These are phyloP conservation scores for Ploettnerulaceae sp. DNA, from an alignment of 2,329 filamentous ascomycete genomes.

Conservation along the genomic window DNA sequence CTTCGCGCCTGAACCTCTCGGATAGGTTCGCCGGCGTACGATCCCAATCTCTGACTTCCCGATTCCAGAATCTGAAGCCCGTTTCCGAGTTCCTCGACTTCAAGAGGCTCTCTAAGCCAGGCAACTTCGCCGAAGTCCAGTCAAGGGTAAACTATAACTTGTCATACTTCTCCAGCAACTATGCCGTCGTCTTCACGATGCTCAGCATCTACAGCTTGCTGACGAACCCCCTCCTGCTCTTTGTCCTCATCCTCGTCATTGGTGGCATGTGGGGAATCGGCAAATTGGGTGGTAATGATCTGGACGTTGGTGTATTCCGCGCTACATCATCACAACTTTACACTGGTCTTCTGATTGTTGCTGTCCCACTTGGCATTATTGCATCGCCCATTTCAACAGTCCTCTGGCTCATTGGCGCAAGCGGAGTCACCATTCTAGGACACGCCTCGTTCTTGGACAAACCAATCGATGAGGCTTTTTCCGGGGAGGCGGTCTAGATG, in stretches of 20 bases:
- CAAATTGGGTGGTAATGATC: constrained; percentile 81
- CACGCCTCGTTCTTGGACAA: constrained; percentile 96
- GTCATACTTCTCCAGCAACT: constrained; percentile 97
- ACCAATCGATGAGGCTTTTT: constrained; percentile 99
- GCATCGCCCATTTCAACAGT: constrained; percentile 79
- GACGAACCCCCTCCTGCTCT: constrained; percentile 80
- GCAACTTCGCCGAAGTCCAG: constrained; percentile 85
- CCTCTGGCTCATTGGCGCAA: constrained; percentile 94
- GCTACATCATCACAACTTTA: constrained; percentile 92
- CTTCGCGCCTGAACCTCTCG: constrained; percentile 79
- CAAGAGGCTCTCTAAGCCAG: constrained; percentile 91
- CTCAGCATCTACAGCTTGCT: constrained; percentile 93
- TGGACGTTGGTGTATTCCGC: constrained; percentile 77
- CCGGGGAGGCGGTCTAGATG: constrained; percentile 99
- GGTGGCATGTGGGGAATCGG: constrained; percentile 88
- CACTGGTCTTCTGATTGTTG: constrained; percentile 76
- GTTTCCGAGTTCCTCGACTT: constrained; percentile 92
- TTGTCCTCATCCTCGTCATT: constrained; percentile 85
- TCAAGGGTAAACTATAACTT: constrained; percentile 96
- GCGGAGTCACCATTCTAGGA: constrained; percentile 87
- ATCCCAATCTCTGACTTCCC: constrained; percentile 69
- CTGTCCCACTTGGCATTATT: constrained; percentile 78
- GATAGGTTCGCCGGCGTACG: constrained; percentile 83
- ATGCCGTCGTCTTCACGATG: constrained; percentile 89
- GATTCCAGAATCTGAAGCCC: constrained; percentile 90